Evolutionary conservation across 345 rosid species (phyloP).

Genomic region (Streptanthus diversifolius): DNA sequence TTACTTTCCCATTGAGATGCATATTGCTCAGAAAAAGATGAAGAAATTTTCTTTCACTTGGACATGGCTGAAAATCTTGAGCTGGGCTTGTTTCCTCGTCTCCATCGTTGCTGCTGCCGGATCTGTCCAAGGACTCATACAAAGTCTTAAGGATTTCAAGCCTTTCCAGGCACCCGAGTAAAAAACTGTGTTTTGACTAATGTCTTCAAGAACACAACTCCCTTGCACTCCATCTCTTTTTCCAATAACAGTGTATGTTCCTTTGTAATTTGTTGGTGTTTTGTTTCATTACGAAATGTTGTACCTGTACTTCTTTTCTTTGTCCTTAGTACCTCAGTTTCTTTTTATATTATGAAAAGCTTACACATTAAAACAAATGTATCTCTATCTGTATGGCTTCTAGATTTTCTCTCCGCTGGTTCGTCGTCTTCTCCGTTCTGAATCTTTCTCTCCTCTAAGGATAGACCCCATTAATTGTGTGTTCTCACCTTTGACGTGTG

Average conservation of each 20-base stretch:
- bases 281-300: not conserved
- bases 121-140: slow-evolving; percentile 64
- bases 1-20: slow-evolving; percentile 84
- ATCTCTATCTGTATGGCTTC: too few species aligned
- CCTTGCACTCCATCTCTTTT: not conserved
- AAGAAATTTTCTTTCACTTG: slow-evolving; percentile 57
- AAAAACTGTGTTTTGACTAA: not conserved
- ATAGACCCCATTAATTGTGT: too few species aligned
- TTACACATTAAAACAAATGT: too few species aligned
- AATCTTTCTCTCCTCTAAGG: too few species aligned
- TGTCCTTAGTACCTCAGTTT: not conserved
- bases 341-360: not conserved
- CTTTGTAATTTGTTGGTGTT: slow-evolving; percentile 5
- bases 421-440: too few species aligned
- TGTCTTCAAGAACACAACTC: not conserved
- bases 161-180: slow-evolving; percentile 49
- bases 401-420: too few species aligned
- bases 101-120: slow-evolving; percentile 73
- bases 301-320: not conserved
- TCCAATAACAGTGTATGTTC: not conserved
- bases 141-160: slow-evolving; percentile 56
- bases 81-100: slow-evolving; percentile 52
- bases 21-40: slow-evolving; percentile 55
- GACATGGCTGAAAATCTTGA: slow-evolving; percentile 71
- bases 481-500: too few species aligned